Base-by-base conservation (phyloP, 306 rosid species). In the Sechiopsis laciniata region DNA sequence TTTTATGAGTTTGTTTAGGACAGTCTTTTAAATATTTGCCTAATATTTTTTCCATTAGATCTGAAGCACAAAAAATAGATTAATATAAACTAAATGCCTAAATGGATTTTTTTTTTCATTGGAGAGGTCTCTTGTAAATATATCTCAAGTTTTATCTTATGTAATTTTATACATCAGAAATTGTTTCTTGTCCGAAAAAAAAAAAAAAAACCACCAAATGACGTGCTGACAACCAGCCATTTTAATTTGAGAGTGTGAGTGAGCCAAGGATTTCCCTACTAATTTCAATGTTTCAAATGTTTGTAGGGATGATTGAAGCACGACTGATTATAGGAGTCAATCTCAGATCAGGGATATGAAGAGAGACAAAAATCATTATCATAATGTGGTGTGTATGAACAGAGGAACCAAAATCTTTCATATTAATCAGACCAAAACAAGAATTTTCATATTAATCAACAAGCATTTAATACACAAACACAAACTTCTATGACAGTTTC, bases 401-500 rank as follows among this genome's bases (percentile, higher is more conserved):
- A 59, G 8, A 26, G 42, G 40, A 14, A 59, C 65, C 65, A 59
- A 24, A 59, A 29, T 61, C 46, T 61, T 29, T 16, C 45, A 29
- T 46, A 15, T 11, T 29, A 61, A 61, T 29, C 20, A 61, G 5
- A 29, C 46, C 12, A 42, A 16, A 29, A 61, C 1, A 29, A 61
- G 7, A 11, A 61, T 29, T 61, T 61, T 61, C 20, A 61, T 40
- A 61, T 61, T 29, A 7, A 61, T 14, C 7, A 61, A 61, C 21
- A 29, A 15, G 16, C 7, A 7, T 15, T 51, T 17, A 40, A 19
- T 65, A 65, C 54, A 65, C 71, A 42, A 64, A 29, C 71, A n/a
- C 71, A 65, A 19, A 21, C 8, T 65, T 65, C n/a, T 65, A 2
- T 65, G 10, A 21, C 42, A 65, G 71, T 2, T 65, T 65, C 52